Conservation (phyloP, 164 flowering plant species). For the Tinospora cordifolia region DNA sequence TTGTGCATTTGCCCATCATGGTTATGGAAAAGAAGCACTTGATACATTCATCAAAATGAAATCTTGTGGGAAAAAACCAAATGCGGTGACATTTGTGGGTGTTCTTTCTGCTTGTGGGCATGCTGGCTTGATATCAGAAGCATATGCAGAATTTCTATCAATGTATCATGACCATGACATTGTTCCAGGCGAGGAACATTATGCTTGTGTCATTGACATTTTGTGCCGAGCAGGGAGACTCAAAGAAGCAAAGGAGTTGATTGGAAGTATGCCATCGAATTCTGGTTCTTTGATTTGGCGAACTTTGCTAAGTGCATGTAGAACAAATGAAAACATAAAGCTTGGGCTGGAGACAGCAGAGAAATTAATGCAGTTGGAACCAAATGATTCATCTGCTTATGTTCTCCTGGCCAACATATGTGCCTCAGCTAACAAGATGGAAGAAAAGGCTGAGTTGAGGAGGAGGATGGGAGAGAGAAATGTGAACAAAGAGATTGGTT, state of each 20-base stretch:
- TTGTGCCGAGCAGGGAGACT: constrained; percentile 20
- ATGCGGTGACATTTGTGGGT: constrained; percentile 19
- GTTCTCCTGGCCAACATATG: constrained; percentile 28
- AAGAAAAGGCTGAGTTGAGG: constrained; percentile 23
- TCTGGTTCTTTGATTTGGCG: constrained; percentile 26
- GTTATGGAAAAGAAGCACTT: constrained; percentile 25
- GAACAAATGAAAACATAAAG: constrained; percentile 11
- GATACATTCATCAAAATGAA: constrained; percentile 21
- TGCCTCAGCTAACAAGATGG: constrained; percentile 19
- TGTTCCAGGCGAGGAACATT: constrained; percentile 26
- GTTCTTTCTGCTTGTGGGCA: constrained; percentile 25
- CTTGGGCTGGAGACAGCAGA: constrained; percentile 23
- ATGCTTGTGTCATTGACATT: constrained; percentile 25
- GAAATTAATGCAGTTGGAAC: constrained; percentile 21
- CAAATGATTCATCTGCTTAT: constrained; percentile 25
- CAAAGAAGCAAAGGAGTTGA: constrained; percentile 24
- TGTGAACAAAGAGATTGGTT: constrained; percentile 19
- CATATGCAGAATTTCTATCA: constrained; percentile 15
- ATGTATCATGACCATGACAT: constrained; percentile 19
- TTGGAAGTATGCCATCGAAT: constrained; percentile 22
- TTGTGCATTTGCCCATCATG: constrained; percentile 24
- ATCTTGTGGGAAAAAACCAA: constrained; percentile 17
- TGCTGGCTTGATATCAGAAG: constrained; percentile 22
- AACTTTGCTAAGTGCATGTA: constrained; percentile 24
- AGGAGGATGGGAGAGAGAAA: constrained; percentile 20